A percentile compares a stretch with the other conserved stretches of the same genome.
Evolutionary conservation across 2,329 filamentous ascomycete species (phyloP).

Genomic region (Alternaria postmessia): DNA sequence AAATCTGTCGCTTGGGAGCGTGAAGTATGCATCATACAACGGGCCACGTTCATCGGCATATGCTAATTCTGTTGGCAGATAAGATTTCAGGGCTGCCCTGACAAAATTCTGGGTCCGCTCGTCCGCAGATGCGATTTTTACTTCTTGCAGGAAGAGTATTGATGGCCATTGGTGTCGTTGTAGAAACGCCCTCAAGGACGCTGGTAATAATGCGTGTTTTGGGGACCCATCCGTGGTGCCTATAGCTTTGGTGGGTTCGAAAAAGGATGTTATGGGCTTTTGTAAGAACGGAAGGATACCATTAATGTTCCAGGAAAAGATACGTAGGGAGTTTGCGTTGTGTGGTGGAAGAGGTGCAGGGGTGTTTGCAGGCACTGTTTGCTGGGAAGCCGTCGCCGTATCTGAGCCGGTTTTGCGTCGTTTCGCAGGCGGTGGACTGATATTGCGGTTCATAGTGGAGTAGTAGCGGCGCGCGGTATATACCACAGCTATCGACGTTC

Average conservation of each 20-base stretch:
- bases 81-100: conserved; percentile 46
- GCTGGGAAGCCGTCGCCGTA: not conserved
- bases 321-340: conserved; percentile 34
- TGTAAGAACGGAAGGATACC: conserved; percentile 55
- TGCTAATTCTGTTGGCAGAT: conserved; percentile 1
- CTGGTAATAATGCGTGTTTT: conserved; percentile 14
- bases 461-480: not conserved
- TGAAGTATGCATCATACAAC: conserved; percentile 56
- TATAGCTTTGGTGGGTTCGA: conserved; percentile 25
- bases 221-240: not conserved
- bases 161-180: conserved; percentile 56
- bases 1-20: conserved; percentile 58
- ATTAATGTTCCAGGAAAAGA: conserved; percentile 61
- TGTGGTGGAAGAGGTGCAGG: conserved; percentile 11
- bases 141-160: conserved; percentile 59
- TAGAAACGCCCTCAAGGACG: conserved; percentile 55
- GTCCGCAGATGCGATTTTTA: conserved; percentile 57
- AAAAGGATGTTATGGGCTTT: conserved; percentile 54
- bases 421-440: conserved; percentile 39
- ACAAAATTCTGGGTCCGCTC: conserved; percentile 51
- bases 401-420: conserved; percentile 23
- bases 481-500: not conserved
- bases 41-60: conserved; percentile 31
- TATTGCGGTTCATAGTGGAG: conserved; percentile 28
- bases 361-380: not conserved